Evolutionary conservation across 2,329 filamentous ascomycete species (phyloP), one percentile per base, ranked within the genome.

Genomic region (Epichloe gansuensis): DNA sequence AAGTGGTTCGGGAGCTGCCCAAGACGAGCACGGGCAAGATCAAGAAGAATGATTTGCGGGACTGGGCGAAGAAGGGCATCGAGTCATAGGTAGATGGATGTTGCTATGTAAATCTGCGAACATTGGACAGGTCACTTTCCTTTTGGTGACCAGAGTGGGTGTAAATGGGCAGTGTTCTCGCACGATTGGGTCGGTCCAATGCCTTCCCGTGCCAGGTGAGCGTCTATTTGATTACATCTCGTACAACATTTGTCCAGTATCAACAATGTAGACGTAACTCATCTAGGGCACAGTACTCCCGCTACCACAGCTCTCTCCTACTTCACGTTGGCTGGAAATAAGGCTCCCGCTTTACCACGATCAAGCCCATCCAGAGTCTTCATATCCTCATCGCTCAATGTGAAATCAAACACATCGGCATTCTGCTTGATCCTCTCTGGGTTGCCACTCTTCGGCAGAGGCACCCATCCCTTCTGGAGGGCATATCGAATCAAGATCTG

Each of bases 21-120:
- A 98, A 98, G 78, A 98, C 93, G 31, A 93, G 87, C 67, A 98
- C 93, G 0, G 93, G 93, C 3, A 98, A 98, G 77, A 78, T 97
- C 55, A 85, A 89, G 78, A 98, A 98, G 81, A 97, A 95, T 62
- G 81, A 95, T 6, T 69, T 98, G 52, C 75, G 93, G 55, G 85
- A 88, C 60, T 95, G 91, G 91, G 87, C 86, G 2, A 67, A 65
- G 59, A 58, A 59, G 23, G 61, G 61, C 4, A 58, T 53, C 45
- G 60, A 60, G 48, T 34, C 43, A n/a, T 53, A 42, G 1, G 8
- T 28, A 28, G 48, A 8, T 44, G 42, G 48, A 8, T 25, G 42
- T 44, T n/a, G 11, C 9, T 1, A 17, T 4, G 8, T 11, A 31
- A 31, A 31, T 31, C 1, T 31, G 28, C 28, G 8, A 31, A 31